These are phyloP conservation scores for Cystobasidium ongulense DNA, from an alignment of 768 basidiomycete genomes.

Conservation along the genomic window DNA sequence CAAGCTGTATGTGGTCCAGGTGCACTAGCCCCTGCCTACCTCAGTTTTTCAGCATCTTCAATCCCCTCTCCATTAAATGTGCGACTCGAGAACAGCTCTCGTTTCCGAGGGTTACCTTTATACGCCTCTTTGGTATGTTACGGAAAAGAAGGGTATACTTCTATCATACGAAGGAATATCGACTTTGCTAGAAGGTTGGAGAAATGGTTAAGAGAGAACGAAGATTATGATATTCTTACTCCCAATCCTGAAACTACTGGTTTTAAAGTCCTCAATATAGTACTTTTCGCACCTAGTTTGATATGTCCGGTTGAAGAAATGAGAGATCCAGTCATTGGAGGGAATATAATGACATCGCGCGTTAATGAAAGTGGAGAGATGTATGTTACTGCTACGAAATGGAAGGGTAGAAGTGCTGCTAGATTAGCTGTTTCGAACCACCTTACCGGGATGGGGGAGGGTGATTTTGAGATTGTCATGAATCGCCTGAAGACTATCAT, in stretches of 20 bases:
- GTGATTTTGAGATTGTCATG: constrained; percentile 3
- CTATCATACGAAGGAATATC: constrained; percentile 47
- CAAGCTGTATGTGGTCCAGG: constrained; percentile 46
- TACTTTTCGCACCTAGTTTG: constrained; percentile 34
- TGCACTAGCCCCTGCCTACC: constrained; percentile 45
- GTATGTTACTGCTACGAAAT: constrained; percentile 46
- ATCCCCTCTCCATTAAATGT: constrained; percentile 45
- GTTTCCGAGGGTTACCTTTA: constrained; percentile 49
- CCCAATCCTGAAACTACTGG: constrained; percentile 28
- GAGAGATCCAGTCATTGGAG: neutral
- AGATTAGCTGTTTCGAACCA: constrained; percentile 45
- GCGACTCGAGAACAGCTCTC: constrained; percentile 48
- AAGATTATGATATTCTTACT: constrained; percentile 42
- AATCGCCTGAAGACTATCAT: constrained; percentile 2
- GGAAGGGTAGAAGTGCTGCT: constrained; percentile 46
- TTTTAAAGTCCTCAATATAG: constrained; percentile 35
- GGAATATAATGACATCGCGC: constrained; percentile 38
- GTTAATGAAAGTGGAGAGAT: constrained; percentile 46
- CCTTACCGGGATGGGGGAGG: constrained; percentile 4
- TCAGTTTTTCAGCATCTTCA: constrained; percentile 34
- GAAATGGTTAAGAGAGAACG: constrained; percentile 40
- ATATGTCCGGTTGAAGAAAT: neutral
- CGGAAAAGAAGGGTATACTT: constrained; percentile 47
- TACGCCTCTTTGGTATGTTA: constrained; percentile 47
- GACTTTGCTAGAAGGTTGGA: constrained; percentile 45